Evolutionary conservation across 345 rosid species (phyloP).

Genomic region (Eucalyptus sp.): DNA sequence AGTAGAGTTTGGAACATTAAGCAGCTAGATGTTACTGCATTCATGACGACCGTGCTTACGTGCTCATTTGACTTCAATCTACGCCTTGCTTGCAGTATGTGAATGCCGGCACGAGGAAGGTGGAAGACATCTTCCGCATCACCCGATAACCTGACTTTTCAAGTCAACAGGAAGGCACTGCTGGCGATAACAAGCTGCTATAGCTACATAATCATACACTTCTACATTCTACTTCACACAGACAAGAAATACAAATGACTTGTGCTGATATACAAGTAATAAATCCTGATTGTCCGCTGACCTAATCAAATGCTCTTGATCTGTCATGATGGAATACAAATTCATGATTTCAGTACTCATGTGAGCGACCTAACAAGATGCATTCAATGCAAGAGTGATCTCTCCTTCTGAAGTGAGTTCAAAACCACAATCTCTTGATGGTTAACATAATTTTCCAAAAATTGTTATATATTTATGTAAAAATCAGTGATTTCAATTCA

Average conservation of each 20-base stretch:
- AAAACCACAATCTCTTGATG: neutral
- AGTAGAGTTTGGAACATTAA: no score
- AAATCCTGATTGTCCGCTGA: neutral
- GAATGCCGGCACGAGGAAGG: no score
- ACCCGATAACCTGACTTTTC: neutral
- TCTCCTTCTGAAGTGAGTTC: neutral
- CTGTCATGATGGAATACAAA: neutral
- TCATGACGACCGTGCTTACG: no score
- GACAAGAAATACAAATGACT: neutral
- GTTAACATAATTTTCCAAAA: no score
- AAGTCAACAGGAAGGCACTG: neutral
- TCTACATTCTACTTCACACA: neutral
- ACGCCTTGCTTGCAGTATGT: no score
- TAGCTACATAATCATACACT: neutral
- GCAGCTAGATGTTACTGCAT: no score
- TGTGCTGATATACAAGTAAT: neutral
- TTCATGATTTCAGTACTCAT: neutral
- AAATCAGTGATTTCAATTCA: neutral
- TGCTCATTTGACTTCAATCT: no score
- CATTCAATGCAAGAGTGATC: no score
- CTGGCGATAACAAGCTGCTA: neutral
- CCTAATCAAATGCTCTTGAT: neutral
- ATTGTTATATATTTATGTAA: no score
- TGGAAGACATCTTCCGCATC: constrained; percentile 4
- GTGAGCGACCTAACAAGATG: neutral